Conservation (phyloP, 768 basidiomycete genomes). For the Rubroboletus pulcherrimus region DNA sequence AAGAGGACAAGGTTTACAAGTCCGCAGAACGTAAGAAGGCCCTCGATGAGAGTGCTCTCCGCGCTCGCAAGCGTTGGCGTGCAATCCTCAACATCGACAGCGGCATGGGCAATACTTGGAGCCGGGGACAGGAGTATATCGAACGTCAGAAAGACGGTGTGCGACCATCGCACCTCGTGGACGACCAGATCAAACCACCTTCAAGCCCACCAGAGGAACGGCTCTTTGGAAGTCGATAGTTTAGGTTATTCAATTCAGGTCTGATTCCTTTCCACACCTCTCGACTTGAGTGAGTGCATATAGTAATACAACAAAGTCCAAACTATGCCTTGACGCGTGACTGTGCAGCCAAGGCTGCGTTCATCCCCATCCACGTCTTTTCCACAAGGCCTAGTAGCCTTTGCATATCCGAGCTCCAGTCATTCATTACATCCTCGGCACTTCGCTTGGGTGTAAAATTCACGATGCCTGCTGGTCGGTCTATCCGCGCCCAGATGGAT, state of each 20-base stretch:
- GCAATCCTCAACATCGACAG: slow-evolving; percentile 49
- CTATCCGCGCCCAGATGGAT: slow-evolving; percentile 90
- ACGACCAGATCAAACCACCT: slow-evolving; percentile 29
- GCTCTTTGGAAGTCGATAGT: slow-evolving; percentile 18
- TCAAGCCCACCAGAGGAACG: slow-evolving; percentile 23
- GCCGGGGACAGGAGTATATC: slow-evolving; percentile 70
- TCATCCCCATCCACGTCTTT: slow-evolving; percentile 99
- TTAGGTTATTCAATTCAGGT: slow-evolving; percentile 3
- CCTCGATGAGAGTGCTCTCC: slow-evolving; percentile 55
- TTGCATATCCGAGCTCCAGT: slow-evolving; percentile 97
- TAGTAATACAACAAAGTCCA: slow-evolving; percentile 15
- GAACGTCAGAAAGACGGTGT: slow-evolving; percentile 68
- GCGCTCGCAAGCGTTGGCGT: slow-evolving; percentile 75
- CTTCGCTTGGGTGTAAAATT: slow-evolving; percentile 79
- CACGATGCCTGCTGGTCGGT: slow-evolving; percentile 87
- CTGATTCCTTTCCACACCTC: background rate
- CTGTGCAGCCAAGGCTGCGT: slow-evolving; percentile 83
- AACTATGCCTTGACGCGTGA: slow-evolving; percentile 50
- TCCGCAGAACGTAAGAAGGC: slow-evolving; percentile 56
- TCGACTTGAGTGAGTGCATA: slow-evolving; percentile 1
- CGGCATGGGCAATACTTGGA: slow-evolving; percentile 51
- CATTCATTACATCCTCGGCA: slow-evolving; percentile 94
- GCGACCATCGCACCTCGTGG: slow-evolving; percentile 61
- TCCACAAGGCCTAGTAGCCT: slow-evolving; percentile 88
- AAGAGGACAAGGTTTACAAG: slow-evolving; percentile 58